Evolutionary conservation across 2,329 filamentous ascomycete genomes (phyloP).

Genomic region (Colletotrichum abscissum): DNA sequence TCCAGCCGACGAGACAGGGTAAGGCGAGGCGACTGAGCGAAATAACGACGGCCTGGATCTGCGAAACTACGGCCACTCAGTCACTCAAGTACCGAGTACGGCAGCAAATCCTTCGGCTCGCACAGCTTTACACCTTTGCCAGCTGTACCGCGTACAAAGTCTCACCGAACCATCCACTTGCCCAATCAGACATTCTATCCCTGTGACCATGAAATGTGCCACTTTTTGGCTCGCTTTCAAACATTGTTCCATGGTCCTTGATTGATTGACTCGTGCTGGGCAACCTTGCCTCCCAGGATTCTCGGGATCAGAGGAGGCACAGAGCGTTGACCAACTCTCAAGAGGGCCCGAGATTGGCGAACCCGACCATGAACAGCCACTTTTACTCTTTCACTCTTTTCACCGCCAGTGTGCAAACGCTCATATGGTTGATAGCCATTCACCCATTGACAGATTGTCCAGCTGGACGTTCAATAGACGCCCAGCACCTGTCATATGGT

Average conservation of each 20-base stretch:
- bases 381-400: not conserved
- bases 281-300: constrained; percentile 13
- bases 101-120: not conserved
- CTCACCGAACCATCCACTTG: constrained; percentile 25
- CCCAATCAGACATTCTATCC: constrained; percentile 28
- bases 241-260: constrained; percentile 17
- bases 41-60: constrained; percentile 32
- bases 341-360: constrained; percentile 21
- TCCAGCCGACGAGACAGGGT: not conserved
- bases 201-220: constrained; percentile 22
- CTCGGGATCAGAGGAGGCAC: constrained; percentile 1
- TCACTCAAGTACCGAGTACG: constrained; percentile 21
- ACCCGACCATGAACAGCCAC: not conserved
- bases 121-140: not conserved
- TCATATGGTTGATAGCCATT: not conserved
- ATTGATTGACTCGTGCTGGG: constrained; percentile 29
- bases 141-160: constrained; percentile 18
- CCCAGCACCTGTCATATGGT: constrained; percentile 5
- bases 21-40: constrained; percentile 28
- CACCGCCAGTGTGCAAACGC: not conserved
- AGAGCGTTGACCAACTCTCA: constrained; percentile 18
- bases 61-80: not conserved
- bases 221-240: constrained; percentile 23
- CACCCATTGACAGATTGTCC: not conserved
- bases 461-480: constrained; percentile 8